A percentile compares a stretch with the other conserved stretches of the same genome.
phyloP scores from a whole-genome alignment of 1,284 basidiomycete genomes.

The Apiotrichum brassicae region DNA sequence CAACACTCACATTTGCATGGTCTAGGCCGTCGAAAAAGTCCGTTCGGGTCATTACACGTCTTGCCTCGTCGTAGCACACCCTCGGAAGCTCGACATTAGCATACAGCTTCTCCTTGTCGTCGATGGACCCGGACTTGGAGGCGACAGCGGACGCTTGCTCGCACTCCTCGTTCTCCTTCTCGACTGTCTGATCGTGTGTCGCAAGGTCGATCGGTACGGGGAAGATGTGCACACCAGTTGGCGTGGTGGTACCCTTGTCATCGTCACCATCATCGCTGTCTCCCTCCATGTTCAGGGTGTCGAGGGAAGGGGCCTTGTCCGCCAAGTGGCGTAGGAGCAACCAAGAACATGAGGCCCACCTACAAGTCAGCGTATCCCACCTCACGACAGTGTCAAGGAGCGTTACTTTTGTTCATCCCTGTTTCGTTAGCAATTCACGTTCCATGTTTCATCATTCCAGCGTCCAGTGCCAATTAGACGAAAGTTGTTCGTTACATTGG shows the following conservation, averaged over 20 bases:
- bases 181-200: background rate
- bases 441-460: background rate
- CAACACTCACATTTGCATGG: slow-evolving; percentile 40
- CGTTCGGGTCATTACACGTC: slow-evolving; percentile 69
- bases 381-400: background rate
- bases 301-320: slow-evolving; percentile 7
- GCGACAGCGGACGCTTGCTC: background rate
- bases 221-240: background rate
- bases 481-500: too few species aligned
- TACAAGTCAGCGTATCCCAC: background rate
- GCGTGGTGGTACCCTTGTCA: background rate
- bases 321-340: slow-evolving; percentile 65
- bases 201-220: background rate
- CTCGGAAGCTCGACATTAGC: slow-evolving; percentile 31
- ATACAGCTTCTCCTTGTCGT: slow-evolving; percentile 14
- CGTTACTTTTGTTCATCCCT: slow-evolving; percentile 65
- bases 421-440: slow-evolving; percentile 7
- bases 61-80: slow-evolving; percentile 42
- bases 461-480: too few species aligned
- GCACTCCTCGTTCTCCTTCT: slow-evolving; percentile 7
- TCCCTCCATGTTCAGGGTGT: background rate
- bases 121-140: too few species aligned
- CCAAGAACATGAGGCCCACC: slow-evolving; percentile 60
- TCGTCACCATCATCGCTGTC: background rate
- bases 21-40: slow-evolving; percentile 64